phyloP scores from a whole-genome alignment of 2,329 filamentous ascomycete genomes.

The Fusarium clavum region DNA sequence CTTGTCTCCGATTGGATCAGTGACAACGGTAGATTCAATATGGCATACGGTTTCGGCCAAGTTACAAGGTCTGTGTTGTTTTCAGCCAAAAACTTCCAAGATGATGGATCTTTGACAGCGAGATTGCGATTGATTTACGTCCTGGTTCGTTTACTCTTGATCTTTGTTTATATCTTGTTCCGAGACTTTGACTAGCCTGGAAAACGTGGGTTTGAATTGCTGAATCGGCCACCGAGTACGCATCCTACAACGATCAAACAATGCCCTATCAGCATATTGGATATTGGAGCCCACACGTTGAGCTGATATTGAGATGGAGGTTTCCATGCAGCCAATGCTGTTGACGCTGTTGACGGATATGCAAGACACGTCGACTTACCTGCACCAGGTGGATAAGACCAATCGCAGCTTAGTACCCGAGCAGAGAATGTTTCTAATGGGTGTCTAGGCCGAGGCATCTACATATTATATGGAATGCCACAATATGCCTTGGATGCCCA shows the following conservation, averaged over 20 bases:
- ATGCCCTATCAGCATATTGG: background rate
- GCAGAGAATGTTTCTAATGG: background rate
- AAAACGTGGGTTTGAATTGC: background rate
- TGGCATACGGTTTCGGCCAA: background rate
- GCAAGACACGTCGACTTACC: constrained; percentile 48
- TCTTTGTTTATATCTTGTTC: background rate
- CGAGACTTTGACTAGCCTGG: background rate
- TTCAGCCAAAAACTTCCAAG: background rate
- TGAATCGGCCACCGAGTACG: background rate
- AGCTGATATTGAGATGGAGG: background rate
- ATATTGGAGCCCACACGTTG: background rate
- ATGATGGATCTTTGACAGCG: background rate
- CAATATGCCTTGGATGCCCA: background rate
- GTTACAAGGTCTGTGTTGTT: background rate
- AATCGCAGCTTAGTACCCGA: constrained; percentile 4
- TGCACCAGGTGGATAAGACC: background rate
- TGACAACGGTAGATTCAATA: background rate
- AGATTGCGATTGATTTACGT: background rate
- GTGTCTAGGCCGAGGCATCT: background rate
- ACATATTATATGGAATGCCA: background rate
- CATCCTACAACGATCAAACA: background rate
- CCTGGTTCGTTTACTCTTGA: background rate
- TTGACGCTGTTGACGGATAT: constrained; percentile 33
- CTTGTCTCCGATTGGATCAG: background rate
- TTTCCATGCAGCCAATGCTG: background rate